Percentiles rank a stretch among this genome's conserved stretches.
Conservation (phyloP, 306 rosid genomes). For the Malus sylvestris region DNA sequence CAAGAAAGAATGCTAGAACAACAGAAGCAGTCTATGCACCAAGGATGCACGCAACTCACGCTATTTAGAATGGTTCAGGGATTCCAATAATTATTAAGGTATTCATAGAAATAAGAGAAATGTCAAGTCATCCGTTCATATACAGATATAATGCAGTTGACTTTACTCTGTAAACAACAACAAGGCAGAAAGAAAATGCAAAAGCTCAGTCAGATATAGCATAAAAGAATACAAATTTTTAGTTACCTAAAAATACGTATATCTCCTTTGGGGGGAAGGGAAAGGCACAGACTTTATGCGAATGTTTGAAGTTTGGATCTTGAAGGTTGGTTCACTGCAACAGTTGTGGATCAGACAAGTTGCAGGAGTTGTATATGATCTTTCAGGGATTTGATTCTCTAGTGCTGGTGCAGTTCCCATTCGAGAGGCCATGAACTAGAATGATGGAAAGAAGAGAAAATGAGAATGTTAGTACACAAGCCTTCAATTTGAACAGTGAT, state of each 20-base stretch:
- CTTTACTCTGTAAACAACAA: neutral
- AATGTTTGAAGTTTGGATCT: constrained; percentile 23
- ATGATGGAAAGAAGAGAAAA: neutral
- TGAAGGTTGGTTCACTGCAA: constrained; percentile 30
- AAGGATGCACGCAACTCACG: neutral
- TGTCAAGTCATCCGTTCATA: neutral
- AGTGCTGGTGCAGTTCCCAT: constrained; percentile 15
- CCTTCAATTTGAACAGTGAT: neutral
- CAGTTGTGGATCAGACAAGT: constrained; percentile 34
- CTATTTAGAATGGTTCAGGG: neutral
- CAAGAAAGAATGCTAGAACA: neutral
- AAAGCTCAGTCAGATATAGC: neutral
- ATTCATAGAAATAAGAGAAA: neutral
- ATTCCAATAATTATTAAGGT: neutral
- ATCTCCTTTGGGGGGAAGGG: constrained; percentile 44
- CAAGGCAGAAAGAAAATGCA: neutral
- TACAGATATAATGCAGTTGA: neutral
- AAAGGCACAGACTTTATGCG: constrained; percentile 35
- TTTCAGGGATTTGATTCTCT: constrained; percentile 32
- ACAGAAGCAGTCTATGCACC: neutral
- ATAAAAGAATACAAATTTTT: neutral
- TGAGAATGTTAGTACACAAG: neutral
- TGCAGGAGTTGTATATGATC: constrained; percentile 23
- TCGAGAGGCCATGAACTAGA: constrained; percentile 43
- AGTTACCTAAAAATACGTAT: neutral